Percentiles rank a stretch among this genome's conserved stretches.
These are phyloP conservation scores for Entomortierella parvispora DNA, from an alignment of 192 early-diverging fungal genomes.

Conservation along the genomic window DNA sequence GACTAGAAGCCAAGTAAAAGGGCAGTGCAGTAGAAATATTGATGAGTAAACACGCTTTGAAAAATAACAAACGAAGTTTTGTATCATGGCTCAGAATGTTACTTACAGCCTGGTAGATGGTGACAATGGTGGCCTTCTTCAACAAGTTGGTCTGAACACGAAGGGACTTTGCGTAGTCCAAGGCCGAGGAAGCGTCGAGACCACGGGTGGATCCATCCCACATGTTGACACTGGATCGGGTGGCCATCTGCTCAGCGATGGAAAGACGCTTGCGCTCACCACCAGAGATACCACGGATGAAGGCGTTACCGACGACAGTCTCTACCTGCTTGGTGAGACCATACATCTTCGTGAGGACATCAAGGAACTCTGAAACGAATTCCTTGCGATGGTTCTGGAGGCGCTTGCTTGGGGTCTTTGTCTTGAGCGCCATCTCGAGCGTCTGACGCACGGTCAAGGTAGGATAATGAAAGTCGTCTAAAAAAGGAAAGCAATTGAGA, in stretches of 20 bases:
- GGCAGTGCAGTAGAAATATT: not conserved
- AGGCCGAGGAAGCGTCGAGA: constrained; percentile 71
- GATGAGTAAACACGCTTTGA: constrained; percentile 44
- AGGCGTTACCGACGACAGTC: constrained; percentile 80
- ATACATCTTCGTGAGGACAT: constrained; percentile 69
- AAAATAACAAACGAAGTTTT: constrained; percentile 63
- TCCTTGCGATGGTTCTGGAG: constrained; percentile 59
- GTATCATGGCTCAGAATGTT: constrained; percentile 3
- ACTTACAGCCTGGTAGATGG: constrained; percentile 79
- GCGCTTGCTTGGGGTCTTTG: constrained; percentile 70
- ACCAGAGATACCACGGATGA: constrained; percentile 82
- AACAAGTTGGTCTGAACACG: constrained; percentile 78
- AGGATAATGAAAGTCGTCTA: constrained; percentile 80
- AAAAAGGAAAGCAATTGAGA: not conserved
- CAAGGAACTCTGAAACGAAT: constrained; percentile 60
- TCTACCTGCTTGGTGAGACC: constrained; percentile 72
- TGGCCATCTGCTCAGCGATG: constrained; percentile 81
- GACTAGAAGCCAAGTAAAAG: constrained; percentile 71
- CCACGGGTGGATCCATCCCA: constrained; percentile 80
- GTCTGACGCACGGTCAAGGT: constrained; percentile 85
- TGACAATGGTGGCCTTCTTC: constrained; percentile 69
- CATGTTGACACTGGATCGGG: constrained; percentile 61
- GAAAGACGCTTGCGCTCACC: constrained; percentile 83
- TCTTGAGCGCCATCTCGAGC: constrained; percentile 79
- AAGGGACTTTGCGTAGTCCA: constrained; percentile 66